Evolutionary conservation across 768 basidiomycete genomes (phyloP), one percentile per base, ranked within the genome.

Genomic region (Auriscalpium vulgare): DNA sequence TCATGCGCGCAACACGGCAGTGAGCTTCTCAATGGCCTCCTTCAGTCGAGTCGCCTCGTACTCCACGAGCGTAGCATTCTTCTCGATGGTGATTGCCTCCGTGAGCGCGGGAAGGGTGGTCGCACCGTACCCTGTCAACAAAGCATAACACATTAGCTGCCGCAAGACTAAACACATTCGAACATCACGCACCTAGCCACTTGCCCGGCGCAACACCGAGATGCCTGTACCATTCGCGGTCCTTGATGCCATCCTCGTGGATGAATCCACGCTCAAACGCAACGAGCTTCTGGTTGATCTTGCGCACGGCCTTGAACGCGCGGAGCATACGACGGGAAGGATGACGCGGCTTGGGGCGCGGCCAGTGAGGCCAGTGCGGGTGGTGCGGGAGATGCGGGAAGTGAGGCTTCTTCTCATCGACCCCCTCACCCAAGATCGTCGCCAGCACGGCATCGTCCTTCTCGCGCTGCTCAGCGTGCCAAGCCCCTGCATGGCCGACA

Each of bases 181-280:
- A 29, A 23, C 17, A 54, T 37, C n/a, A 69, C 78, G 62, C 61
- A 88, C 87, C 86, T 43, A 87, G 81, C 83, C 86, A 86, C 68
- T 89, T 85, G 40, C 91, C 92, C 35, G 93, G 92, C 3, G 92
- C 90, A 45, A 92, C 88, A 49, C 80, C 91, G 14, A 92, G 77
- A 69, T 93, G 87, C 64, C 75, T 82, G 67, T 88, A 95, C 92
- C 92, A 95, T 66, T 90, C 86, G 36, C 88, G 77, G 53, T 85
- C 83, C 61, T 83, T 83, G 59, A 93, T 83, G 0, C 92, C 93
- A 14, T 74, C 82, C 63, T 85, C 74, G 7, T 82, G 83, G 57
- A 94, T 86, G 67, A 95, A 90, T 1, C 91, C 90, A 50, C 79
- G 80, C 67, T 92, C 90, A 61, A 91, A 91, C 8, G 73, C 69